phyloP scores from a whole-genome alignment of 2,329 filamentous ascomycete genomes.

The Aschersonia sp. region DNA sequence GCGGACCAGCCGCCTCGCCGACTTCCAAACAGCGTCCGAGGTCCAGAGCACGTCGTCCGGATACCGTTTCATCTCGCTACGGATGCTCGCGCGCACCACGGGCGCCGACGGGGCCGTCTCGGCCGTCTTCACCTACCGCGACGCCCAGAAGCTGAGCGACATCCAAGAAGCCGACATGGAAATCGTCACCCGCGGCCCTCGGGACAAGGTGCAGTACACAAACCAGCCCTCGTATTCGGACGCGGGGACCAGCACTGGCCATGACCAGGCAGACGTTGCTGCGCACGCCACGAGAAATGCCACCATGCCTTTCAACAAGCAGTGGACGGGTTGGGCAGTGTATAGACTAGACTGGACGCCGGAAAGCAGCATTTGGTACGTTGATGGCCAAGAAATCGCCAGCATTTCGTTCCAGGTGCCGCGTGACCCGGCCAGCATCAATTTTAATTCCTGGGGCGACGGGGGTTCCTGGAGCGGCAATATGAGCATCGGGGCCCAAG shows the following conservation, averaged over 20 bases:
- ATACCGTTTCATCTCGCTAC: conserved; percentile 21
- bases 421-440: conserved; percentile 32
- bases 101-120: conserved; percentile 33
- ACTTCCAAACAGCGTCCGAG: conserved; percentile 33
- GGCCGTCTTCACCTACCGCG: conserved; percentile 37
- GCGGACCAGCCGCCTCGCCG: conserved; percentile 26
- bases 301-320: conserved; percentile 24
- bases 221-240: conserved; percentile 39
- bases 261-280: conserved; percentile 25
- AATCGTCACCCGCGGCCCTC: conserved; percentile 31
- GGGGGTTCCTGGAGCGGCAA: conserved; percentile 45
- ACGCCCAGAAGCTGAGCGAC: conserved; percentile 17
- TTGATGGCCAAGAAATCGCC: conserved; percentile 33
- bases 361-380: conserved; percentile 37
- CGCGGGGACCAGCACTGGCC: conserved; percentile 2
- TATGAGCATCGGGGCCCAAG: conserved; percentile 34
- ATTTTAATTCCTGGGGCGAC: conserved; percentile 47
- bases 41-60: conserved; percentile 21
- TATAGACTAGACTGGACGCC: conserved; percentile 25
- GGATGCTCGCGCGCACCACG: conserved; percentile 35
- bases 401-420: conserved; percentile 41
- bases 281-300: conserved; percentile 31
- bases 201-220: conserved; percentile 35
- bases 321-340: conserved; percentile 41
- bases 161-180: conserved; percentile 28